A percentile compares a stretch with the other conserved stretches of the same genome.
Evolutionary conservation across 805 yeast genomes (phyloP).

Genomic region (Brettanomyces naardenensis): DNA sequence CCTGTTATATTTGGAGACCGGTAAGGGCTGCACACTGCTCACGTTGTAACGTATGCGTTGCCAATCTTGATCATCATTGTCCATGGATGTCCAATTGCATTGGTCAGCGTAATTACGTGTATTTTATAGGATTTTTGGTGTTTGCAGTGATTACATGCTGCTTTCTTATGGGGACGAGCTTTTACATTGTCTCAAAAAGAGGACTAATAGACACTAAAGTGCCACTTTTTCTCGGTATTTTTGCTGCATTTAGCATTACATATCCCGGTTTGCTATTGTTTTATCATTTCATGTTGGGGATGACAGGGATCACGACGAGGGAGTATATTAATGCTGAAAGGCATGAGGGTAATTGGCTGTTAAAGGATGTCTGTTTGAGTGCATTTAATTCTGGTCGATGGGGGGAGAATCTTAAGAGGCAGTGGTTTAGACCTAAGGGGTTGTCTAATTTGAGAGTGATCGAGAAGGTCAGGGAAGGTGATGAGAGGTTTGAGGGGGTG

Average conservation of each 20-base stretch:
- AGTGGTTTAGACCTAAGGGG: constrained; percentile 33
- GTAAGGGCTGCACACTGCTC: constrained; percentile 73
- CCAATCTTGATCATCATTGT: constrained; percentile 58
- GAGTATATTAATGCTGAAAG: constrained; percentile 51
- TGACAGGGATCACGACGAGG: constrained; percentile 60
- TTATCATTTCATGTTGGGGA: constrained; percentile 47
- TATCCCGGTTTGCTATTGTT: constrained; percentile 50
- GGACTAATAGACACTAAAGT: constrained; percentile 26
- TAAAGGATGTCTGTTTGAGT: constrained; percentile 27
- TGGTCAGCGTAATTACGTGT: constrained; percentile 64
- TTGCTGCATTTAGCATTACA: constrained; percentile 33
- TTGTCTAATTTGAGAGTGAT: constrained; percentile 14
- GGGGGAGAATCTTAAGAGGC: constrained; percentile 25
- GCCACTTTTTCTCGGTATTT: constrained; percentile 46
- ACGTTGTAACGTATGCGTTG: constrained; percentile 57
- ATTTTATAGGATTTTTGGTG: constrained; percentile 45
- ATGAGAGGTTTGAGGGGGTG: not conserved
- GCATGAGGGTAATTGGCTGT: constrained; percentile 13
- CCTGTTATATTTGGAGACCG: constrained; percentile 70
- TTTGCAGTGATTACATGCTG: constrained; percentile 26
- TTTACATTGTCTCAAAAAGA: constrained; percentile 19
- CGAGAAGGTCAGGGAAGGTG: not conserved
- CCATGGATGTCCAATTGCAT: constrained; percentile 66
- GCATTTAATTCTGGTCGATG: constrained; percentile 30
- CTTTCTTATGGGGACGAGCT: constrained; percentile 23